Percentiles rank a stretch among this genome's conserved stretches.
Evolutionary conservation across 2,329 filamentous ascomycete genomes (phyloP).

Genomic region (Trichoderma brevicompactum): DNA sequence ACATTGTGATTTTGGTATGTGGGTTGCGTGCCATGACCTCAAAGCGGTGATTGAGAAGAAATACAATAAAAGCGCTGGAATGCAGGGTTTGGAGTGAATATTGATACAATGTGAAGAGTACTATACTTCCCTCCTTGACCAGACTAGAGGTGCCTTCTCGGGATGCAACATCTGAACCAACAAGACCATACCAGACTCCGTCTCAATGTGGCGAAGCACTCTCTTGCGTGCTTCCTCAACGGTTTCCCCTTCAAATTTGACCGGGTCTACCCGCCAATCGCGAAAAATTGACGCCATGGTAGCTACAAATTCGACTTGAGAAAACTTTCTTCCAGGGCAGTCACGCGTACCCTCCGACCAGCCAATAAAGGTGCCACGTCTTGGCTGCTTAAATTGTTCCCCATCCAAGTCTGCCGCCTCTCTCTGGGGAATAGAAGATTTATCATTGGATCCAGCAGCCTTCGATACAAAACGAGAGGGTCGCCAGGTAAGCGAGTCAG

Average conservation of each 20-base stretch:
- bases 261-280: not conserved
- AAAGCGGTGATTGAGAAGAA: too few relatives aligned
- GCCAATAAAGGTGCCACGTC: slow-evolving; percentile 28
- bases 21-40: too few relatives aligned
- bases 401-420: not conserved
- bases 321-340: slow-evolving; percentile 41
- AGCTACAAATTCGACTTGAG: slow-evolving; percentile 42
- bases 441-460: not conserved
- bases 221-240: slow-evolving; percentile 29
- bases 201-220: slow-evolving; percentile 34
- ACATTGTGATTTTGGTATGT: too few relatives aligned
- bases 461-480: slow-evolving; percentile 19
- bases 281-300: slow-evolving; percentile 35
- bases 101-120: not conserved
- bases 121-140: slow-evolving; percentile 27
- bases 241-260: not conserved
- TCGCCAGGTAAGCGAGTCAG: slow-evolving; percentile 21
- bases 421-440: not conserved
- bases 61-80: too few relatives aligned
- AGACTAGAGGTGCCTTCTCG: slow-evolving; percentile 34
- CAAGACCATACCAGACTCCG: slow-evolving; percentile 33
- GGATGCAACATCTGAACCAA: slow-evolving; percentile 37
- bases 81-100: too few relatives aligned
- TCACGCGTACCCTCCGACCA: slow-evolving; percentile 39
- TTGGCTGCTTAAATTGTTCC: not conserved